Evolutionary conservation across 371 early-diverging fungal species (phyloP).

Genomic region (Mortierella sp.): DNA sequence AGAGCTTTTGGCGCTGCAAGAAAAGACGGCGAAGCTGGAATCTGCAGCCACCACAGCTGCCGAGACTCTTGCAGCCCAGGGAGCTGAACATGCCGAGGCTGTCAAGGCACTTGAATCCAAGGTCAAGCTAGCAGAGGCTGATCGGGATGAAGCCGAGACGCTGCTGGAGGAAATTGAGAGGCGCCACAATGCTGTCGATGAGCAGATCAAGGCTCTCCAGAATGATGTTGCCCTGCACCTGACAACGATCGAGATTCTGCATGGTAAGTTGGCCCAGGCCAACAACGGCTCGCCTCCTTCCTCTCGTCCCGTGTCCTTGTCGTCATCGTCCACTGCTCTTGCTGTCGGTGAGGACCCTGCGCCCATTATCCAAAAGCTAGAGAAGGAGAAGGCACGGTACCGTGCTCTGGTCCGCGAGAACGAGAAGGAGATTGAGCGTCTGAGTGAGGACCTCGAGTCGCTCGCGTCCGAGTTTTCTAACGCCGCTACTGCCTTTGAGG

Average conservation of each 20-base stretch:
- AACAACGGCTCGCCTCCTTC: conserved; percentile 12
- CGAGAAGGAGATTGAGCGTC: conserved; percentile 39
- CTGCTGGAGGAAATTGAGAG: conserved; percentile 47
- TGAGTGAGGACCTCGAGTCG: conserved; percentile 52
- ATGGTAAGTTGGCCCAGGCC: conserved; percentile 26
- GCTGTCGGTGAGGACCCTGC: conserved; percentile 21
- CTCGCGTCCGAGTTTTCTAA: conserved; percentile 44
- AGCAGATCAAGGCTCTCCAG: conserved; percentile 38
- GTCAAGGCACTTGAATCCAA: conserved; percentile 30
- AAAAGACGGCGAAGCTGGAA: conserved; percentile 58
- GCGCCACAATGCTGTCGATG: conserved; percentile 39
- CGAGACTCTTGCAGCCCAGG: conserved; percentile 51
- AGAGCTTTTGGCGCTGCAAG: conserved; percentile 56
- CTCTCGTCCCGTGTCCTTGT: conserved; percentile 37
- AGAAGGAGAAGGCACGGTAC: conserved; percentile 46
- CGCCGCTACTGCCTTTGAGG: conserved; percentile 47
- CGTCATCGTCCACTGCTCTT: conserved; percentile 18
- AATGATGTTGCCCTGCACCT: conserved; percentile 17
- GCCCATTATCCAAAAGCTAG: conserved; percentile 29
- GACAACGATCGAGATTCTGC: conserved; percentile 31
- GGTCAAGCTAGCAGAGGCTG: conserved; percentile 45
- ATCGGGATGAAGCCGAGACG: conserved; percentile 54
- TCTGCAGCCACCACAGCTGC: conserved; percentile 17
- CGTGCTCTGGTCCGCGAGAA: conserved; percentile 45
- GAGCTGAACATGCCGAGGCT: conserved; percentile 50